Evolutionary conservation across 345 rosid genomes (phyloP), one percentile per base, ranked within the genome.

Genomic region (Fremontodendron californicum): DNA sequence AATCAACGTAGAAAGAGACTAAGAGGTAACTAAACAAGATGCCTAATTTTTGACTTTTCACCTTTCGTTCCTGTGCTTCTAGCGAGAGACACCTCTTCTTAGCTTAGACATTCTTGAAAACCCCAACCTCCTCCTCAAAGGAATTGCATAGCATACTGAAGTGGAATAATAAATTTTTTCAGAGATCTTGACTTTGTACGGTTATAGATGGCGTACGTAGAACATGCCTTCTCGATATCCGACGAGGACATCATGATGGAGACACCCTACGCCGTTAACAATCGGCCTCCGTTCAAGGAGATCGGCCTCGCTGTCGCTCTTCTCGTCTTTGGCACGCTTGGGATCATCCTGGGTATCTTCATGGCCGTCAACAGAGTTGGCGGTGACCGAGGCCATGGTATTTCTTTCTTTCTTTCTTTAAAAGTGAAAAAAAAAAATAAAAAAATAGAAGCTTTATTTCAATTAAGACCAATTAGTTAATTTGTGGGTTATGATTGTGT

Each of bases 211-310:
- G 98, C 98, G 74, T 95, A 95, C 84, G 98, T 93, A 15, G 99
- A 95, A 78, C 98, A 93, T 66, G 98, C 98, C 18, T 95, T 95
- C 88, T 95, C 99, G 55, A 93, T 95, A 61, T 82, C 98, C 8
- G 97, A 95, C 85, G 99, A 95, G 82, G 98, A 93, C 74, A 83
- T 92, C 40, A 92, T 95, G 97, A 81, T 95, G 81, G 97, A 82
- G 74, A 84, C 82, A 5, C 78, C 94, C 0, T 89, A 92, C 79
- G 74, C 89, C 40, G 87, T 90, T 80, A 90, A 88, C 85, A 91
- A 86, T 76, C 85, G 92, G 18, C 98, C 99, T 15, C 99, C 99
- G 23, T 83, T 92, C 67, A 95, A 92, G 83, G 99, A 95, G 94
- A 95, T 95, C 88, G 89, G 88, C 27, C 91, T 95, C 39, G 98